A percentile compares a stretch with the other conserved stretches of the same genome.
Evolutionary conservation across 2,329 filamentous ascomycete genomes (phyloP).

Genomic region (Aspergillus hiratsukae): DNA sequence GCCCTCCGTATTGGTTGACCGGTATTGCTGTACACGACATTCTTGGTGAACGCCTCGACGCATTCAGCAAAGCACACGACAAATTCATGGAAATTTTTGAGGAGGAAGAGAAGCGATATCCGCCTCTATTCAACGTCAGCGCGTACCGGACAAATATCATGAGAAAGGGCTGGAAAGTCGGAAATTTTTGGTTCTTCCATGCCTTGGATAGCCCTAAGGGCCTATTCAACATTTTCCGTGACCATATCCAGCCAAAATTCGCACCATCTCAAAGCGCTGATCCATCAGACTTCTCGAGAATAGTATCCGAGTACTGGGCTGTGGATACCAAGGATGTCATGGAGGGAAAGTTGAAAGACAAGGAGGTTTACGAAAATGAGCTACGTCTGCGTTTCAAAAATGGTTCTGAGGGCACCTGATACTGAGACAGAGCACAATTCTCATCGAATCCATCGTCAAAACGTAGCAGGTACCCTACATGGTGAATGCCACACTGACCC

Average conservation of each 20-base stretch:
- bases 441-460: too few species aligned
- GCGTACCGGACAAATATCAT: slow-evolving; percentile 14
- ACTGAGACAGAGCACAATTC: too few species aligned
- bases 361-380: neutral
- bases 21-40: slow-evolving; percentile 10
- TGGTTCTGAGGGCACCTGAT: too few species aligned
- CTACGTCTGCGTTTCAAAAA: too few species aligned
- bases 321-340: neutral
- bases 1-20: slow-evolving; percentile 22
- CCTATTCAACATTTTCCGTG: slow-evolving; percentile 20
- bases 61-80: slow-evolving; percentile 8
- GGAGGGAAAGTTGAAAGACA: neutral
- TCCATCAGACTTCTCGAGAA: neutral
- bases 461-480: too few species aligned
- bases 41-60: slow-evolving; percentile 4
- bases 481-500: too few species aligned
- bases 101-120: slow-evolving; percentile 12
- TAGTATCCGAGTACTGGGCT: slow-evolving; percentile 1
- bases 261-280: too few species aligned
- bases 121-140: neutral
- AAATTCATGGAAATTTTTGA: slow-evolving; percentile 19
- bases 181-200: slow-evolving; percentile 25
- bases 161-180: slow-evolving; percentile 20
- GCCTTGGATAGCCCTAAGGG: slow-evolving; percentile 23
- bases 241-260: slow-evolving; percentile 19